Evolutionary conservation across 176 grass and related monocot genomes (phyloP).

Genomic region (Pontederia crassipes): DNA sequence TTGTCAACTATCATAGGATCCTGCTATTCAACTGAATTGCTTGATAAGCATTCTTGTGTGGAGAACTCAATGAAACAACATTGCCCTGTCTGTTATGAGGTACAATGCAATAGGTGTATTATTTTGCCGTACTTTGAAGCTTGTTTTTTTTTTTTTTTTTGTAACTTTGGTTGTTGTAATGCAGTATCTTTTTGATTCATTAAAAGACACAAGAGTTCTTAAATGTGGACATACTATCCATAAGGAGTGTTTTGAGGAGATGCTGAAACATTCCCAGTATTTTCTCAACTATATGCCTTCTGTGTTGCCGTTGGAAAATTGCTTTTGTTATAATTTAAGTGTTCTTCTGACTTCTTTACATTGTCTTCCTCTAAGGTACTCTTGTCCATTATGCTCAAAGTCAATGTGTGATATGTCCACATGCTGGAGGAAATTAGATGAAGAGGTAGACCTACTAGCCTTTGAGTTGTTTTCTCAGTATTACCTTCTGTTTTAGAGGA

Average conservation of each 20-base stretch:
- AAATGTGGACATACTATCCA: slow-evolving; percentile 94
- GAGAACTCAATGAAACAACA: slow-evolving; percentile 95
- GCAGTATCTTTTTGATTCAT: slow-evolving; percentile 98
- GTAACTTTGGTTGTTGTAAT: slow-evolving; percentile 19
- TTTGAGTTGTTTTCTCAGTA: background rate
- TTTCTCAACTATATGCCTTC: background rate
- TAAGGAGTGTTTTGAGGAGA: slow-evolving; percentile 59
- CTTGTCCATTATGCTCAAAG: slow-evolving; percentile 86
- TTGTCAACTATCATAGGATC: slow-evolving; percentile 43
- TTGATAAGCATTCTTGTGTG: slow-evolving; percentile 67
- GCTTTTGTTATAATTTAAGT: slow-evolving; percentile 15
- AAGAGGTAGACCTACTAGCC: slow-evolving; percentile 43
- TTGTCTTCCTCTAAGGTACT: slow-evolving; percentile 56
- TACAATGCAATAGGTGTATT: slow-evolving; percentile 15
- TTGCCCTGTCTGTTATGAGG: slow-evolving; percentile 97
- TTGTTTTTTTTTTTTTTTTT: background rate
- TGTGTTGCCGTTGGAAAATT: slow-evolving; percentile 7
- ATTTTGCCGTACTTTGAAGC: background rate
- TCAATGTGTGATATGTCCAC: slow-evolving; percentile 46
- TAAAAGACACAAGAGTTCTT: slow-evolving; percentile 75
- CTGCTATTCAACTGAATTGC: slow-evolving; percentile 57
- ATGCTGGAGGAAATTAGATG: slow-evolving; percentile 60
- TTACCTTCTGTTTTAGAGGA: background rate
- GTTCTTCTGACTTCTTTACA: background rate
- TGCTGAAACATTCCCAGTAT: slow-evolving; percentile 69